phyloP scores from a whole-genome alignment of 2,329 filamentous ascomycete species.

The Gnomoniopsis smithogilvyi region DNA sequence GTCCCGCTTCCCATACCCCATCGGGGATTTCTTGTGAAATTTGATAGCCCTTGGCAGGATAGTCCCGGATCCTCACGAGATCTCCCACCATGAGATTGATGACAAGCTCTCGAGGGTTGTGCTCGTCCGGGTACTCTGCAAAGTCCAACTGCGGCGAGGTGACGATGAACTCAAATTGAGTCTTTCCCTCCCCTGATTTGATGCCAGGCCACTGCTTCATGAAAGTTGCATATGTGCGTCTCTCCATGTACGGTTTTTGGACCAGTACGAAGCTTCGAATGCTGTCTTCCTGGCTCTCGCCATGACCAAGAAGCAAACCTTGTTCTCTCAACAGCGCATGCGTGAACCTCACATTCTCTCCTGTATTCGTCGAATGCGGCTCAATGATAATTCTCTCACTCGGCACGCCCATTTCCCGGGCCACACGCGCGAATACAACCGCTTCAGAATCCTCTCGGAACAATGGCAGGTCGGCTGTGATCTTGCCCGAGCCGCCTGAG shows the following conservation, averaged over 20 bases:
- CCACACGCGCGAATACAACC: constrained; percentile 38
- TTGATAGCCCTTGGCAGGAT: constrained; percentile 41
- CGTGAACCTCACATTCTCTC: constrained; percentile 45
- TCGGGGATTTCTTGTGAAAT: constrained; percentile 39
- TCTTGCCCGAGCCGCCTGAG: constrained; percentile 38
- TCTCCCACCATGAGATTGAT: constrained; percentile 44
- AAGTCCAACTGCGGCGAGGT: constrained; percentile 38
- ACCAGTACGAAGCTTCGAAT: constrained; percentile 37
- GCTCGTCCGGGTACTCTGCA: constrained; percentile 37
- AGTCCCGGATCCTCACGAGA: constrained; percentile 39
- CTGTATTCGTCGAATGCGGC: constrained; percentile 39
- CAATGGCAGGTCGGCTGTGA: constrained; percentile 36
- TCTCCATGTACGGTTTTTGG: constrained; percentile 48
- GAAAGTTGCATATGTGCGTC: constrained; percentile 43
- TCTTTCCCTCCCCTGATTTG: background rate
- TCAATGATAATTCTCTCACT: constrained; percentile 36
- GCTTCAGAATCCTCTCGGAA: constrained; percentile 41
- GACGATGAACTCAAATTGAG: constrained; percentile 31
- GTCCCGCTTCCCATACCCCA: constrained; percentile 38
- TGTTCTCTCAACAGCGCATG: constrained; percentile 30
- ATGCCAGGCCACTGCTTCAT: constrained; percentile 42
- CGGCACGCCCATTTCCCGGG: constrained; percentile 37
- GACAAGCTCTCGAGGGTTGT: constrained; percentile 39
- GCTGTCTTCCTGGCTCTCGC: background rate
- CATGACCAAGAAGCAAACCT: constrained; percentile 18